Conservation (phyloP, 202 grass and related monocot genomes). For the Panicum hallii region DNA sequence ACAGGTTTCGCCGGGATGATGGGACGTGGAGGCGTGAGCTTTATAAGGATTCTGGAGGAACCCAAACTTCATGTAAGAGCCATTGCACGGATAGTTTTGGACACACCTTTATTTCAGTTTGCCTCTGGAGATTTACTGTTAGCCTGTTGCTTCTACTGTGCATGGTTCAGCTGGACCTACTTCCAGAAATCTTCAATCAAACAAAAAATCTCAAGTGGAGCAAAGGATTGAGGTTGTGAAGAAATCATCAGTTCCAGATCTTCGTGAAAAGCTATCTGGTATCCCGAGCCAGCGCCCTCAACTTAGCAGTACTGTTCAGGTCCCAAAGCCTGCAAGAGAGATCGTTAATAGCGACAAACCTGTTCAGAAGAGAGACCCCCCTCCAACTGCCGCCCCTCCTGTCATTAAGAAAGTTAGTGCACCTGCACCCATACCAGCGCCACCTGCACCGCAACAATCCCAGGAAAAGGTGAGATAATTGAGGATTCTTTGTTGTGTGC, state of each 20-base stretch:
- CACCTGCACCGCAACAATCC: conserved; percentile 48
- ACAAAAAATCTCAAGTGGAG: conserved; percentile 45
- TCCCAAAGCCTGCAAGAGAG: conserved; percentile 48
- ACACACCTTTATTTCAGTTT: conserved; percentile 5
- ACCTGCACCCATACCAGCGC: neutral
- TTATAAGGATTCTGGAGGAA: conserved; percentile 50
- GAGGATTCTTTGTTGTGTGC: conserved; percentile 23
- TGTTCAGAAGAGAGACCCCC: conserved; percentile 48
- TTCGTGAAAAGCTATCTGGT: conserved; percentile 63
- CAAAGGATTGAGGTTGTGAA: conserved; percentile 37
- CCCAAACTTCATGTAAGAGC: conserved; percentile 51
- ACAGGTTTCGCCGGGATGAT: conserved; percentile 61
- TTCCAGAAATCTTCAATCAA: conserved; percentile 49
- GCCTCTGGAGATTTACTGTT: conserved; percentile 30
- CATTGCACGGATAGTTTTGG: conserved; percentile 6
- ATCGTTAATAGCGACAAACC: conserved; percentile 29
- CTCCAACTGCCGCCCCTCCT: conserved; percentile 1
- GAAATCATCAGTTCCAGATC: conserved; percentile 50
- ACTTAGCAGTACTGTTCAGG: conserved; percentile 44
- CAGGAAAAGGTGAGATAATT: conserved; percentile 61
- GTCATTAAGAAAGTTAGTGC: conserved; percentile 46
- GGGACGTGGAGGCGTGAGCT: conserved; percentile 70
- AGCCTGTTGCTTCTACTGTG: conserved; percentile 36
- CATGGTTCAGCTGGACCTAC: conserved; percentile 49
- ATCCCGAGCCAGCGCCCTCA: conserved; percentile 38